phyloP scores from a whole-genome alignment of 163 green algal species.

The Coccomyxa subellipsoidea region DNA sequence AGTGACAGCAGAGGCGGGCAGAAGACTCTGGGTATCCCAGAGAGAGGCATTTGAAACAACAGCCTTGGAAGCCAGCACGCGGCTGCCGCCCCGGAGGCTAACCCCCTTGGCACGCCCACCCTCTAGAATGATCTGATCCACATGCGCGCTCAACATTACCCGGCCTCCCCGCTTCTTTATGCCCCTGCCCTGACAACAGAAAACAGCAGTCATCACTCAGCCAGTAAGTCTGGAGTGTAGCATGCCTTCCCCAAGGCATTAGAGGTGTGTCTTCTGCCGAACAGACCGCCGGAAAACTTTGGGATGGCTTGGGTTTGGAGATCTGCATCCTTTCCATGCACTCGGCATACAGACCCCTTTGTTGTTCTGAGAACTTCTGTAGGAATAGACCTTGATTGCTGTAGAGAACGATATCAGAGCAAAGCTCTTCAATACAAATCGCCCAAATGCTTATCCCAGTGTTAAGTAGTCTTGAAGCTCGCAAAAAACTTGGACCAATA shows the following conservation, averaged over 20 bases:
- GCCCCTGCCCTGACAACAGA: slow-evolving; percentile 33
- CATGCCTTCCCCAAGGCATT: background rate
- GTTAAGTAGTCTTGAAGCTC: too few relatives aligned
- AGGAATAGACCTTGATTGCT: too few relatives aligned
- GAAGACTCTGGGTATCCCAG: slow-evolving; percentile 26
- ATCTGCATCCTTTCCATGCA: too few relatives aligned
- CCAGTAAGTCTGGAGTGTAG: background rate
- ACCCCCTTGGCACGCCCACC: slow-evolving; percentile 54
- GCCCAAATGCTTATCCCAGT: too few relatives aligned
- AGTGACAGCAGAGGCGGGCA: slow-evolving; percentile 18
- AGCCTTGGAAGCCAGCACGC: slow-evolving; percentile 48
- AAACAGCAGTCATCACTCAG: background rate
- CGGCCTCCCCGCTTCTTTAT: slow-evolving; percentile 72
- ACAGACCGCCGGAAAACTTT: too few relatives aligned
- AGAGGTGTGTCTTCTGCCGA: too few relatives aligned
- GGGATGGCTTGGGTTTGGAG: too few relatives aligned
- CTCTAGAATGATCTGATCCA: slow-evolving; percentile 61
- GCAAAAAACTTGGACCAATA: too few relatives aligned
- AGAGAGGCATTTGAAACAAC: slow-evolving; percentile 53
- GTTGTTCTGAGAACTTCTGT: too few relatives aligned
- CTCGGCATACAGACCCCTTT: too few relatives aligned
- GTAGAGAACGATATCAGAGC: too few relatives aligned
- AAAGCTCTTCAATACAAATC: too few relatives aligned
- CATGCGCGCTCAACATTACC: slow-evolving; percentile 62
- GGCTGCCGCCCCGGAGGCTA: slow-evolving; percentile 43